phyloP scores from a whole-genome alignment of 257 asterid genomes.

The Jaltomata sinuosa region DNA sequence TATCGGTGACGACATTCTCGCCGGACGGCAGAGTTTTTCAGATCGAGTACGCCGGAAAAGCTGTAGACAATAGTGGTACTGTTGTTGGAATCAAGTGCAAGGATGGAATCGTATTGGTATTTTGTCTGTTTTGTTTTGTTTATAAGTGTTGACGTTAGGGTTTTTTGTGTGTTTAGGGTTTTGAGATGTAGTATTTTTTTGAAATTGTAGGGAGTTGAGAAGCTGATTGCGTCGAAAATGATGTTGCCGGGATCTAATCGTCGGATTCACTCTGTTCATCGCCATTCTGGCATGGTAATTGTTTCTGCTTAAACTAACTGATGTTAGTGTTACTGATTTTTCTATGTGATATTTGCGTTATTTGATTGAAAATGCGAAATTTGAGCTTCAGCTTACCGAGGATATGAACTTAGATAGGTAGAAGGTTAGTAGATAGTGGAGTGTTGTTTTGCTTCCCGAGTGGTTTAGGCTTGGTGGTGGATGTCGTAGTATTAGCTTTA shows the following conservation, averaged over 20 bases:
- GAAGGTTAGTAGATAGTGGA: too few relatives aligned
- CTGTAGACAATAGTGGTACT: conserved; percentile 91
- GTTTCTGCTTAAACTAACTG: not conserved
- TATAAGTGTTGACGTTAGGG: conserved; percentile 4
- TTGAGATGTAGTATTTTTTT: not conserved
- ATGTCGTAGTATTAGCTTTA: too few relatives aligned
- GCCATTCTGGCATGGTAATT: conserved; percentile 81
- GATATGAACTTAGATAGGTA: too few relatives aligned
- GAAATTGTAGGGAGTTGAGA: conserved; percentile 71
- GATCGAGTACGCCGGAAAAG: conserved; percentile 96
- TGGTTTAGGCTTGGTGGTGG: too few relatives aligned
- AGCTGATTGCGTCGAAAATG: conserved; percentile 86
- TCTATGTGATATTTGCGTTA: not conserved
- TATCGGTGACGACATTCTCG: conserved; percentile 89
- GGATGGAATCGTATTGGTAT: conserved; percentile 83
- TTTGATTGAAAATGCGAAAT: not conserved
- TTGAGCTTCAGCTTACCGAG: too few relatives aligned
- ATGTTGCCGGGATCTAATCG: conserved; percentile 87
- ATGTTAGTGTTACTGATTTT: not conserved
- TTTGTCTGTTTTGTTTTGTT: not conserved
- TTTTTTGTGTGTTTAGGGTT: conserved; percentile 7
- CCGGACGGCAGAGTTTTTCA: conserved; percentile 97
- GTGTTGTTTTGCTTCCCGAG: too few relatives aligned
- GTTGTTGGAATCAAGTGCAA: conserved; percentile 89
- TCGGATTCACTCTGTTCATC: conserved; percentile 83